Conservation (phyloP, 371 early-diverging fungal genomes). For the Hamiltosporidium tvaerminnensis region DNA sequence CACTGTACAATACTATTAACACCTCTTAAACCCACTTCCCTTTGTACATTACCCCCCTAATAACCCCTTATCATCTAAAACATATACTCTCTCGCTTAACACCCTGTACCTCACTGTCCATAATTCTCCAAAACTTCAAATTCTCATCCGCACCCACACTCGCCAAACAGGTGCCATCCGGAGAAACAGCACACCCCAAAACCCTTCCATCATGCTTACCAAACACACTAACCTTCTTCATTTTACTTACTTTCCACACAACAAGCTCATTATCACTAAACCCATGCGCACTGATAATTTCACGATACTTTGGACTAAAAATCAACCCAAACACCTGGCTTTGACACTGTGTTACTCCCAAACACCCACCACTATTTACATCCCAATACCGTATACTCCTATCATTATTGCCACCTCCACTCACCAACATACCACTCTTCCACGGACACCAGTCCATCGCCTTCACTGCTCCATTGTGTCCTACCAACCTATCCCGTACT, state of each 20-base stretch:
- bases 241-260: constrained; percentile 48
- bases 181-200: constrained; percentile 42
- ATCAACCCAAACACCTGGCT: constrained; percentile 49
- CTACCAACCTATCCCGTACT: background rate
- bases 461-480: constrained; percentile 3
- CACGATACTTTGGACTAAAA: constrained; percentile 47
- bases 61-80: too few species aligned
- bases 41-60: too few species aligned
- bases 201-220: constrained; percentile 50
- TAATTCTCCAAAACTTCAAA: constrained; percentile 50
- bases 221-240: constrained; percentile 43
- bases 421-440: constrained; percentile 43
- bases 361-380: constrained; percentile 17
- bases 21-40: too few species aligned
- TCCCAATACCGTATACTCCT: constrained; percentile 53
- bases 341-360: constrained; percentile 24
- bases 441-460: constrained; percentile 55
- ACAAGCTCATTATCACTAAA: constrained; percentile 45
- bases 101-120: background rate
- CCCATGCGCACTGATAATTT: constrained; percentile 50
- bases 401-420: constrained; percentile 52
- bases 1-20: too few species aligned
- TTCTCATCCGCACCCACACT: constrained; percentile 52
- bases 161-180: constrained; percentile 41
- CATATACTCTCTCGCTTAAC: too few species aligned